A percentile compares a stretch with the other conserved stretches of the same genome.
Evolutionary conservation across 2,329 filamentous ascomycete species (phyloP).

Genomic region (Fusarium poae): DNA sequence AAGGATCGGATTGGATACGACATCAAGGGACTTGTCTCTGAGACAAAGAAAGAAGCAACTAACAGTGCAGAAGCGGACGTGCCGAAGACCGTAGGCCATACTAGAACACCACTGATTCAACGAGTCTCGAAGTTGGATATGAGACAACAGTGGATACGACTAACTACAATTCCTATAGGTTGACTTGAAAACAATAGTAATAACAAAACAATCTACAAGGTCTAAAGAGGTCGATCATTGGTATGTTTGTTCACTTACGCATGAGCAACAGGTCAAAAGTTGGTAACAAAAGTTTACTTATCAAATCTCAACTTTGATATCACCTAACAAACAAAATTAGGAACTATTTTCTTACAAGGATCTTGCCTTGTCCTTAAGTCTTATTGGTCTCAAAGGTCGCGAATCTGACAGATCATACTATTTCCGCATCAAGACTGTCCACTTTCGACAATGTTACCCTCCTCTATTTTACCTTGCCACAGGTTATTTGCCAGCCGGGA

Average conservation of each 20-base stretch:
- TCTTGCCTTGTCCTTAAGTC: background rate
- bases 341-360: background rate
- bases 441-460: background rate
- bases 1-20: background rate
- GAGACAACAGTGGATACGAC: background rate
- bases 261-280: background rate
- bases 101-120: background rate
- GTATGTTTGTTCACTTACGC: background rate
- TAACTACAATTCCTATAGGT: background rate
- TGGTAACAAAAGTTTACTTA: background rate
- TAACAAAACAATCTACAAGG: background rate
- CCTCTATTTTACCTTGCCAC: background rate
- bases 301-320: background rate
- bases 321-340: background rate
- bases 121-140: background rate
- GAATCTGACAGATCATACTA: constrained; percentile 5
- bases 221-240: background rate
- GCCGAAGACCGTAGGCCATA: background rate
- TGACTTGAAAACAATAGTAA: background rate
- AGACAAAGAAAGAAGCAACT: background rate
- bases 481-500: background rate
- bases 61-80: background rate
- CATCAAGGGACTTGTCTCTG: background rate
- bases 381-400: background rate
- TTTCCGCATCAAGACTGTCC: background rate